Conservation (phyloP, 805 yeast genomes). For the Saturnispora saitoi region DNA sequence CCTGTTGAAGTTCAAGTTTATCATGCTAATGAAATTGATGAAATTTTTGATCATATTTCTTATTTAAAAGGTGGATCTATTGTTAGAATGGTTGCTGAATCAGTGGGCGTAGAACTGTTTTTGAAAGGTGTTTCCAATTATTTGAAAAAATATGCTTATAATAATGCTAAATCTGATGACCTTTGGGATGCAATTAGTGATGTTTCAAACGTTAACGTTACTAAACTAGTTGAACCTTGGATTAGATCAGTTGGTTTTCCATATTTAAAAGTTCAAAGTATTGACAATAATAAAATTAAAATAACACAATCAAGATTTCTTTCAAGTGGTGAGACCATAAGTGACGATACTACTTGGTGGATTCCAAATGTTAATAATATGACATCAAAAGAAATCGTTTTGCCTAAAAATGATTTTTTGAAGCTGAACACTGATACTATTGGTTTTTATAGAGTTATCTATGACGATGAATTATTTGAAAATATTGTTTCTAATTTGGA, state of each 20-base stretch:
- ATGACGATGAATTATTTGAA: conserved; percentile 35
- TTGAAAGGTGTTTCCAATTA: conserved; percentile 66
- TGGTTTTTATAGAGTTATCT: conserved; percentile 49
- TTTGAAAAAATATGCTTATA: conserved; percentile 51
- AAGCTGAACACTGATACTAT: conserved; percentile 42
- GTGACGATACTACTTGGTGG: conserved; percentile 54
- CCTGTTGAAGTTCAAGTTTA: conserved; percentile 78
- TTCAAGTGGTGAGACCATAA: conserved; percentile 44
- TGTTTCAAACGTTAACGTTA: conserved; percentile 54
- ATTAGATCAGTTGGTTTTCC: conserved; percentile 70
- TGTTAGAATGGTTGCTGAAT: conserved; percentile 65
- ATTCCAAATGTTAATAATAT: conserved; percentile 34
- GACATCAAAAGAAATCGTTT: conserved; percentile 14
- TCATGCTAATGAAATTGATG: conserved; percentile 71
- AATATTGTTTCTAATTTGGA: conserved; percentile 33
- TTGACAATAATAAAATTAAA: conserved; percentile 30
- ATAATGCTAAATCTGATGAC: conserved; percentile 67
- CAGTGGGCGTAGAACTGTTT: conserved; percentile 60
- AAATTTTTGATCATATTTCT: conserved; percentile 75
- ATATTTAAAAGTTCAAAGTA: conserved; percentile 39
- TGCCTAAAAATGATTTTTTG: conserved; percentile 21
- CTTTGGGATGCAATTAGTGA: conserved; percentile 62
- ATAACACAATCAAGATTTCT: conserved; percentile 55
- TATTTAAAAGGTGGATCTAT: conserved; percentile 76
- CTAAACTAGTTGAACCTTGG: conserved; percentile 59